Evolutionary conservation across 179 eudicot species (phyloP), one percentile per base, ranked within the genome.

Genomic region (Patellifolia procumbens): DNA sequence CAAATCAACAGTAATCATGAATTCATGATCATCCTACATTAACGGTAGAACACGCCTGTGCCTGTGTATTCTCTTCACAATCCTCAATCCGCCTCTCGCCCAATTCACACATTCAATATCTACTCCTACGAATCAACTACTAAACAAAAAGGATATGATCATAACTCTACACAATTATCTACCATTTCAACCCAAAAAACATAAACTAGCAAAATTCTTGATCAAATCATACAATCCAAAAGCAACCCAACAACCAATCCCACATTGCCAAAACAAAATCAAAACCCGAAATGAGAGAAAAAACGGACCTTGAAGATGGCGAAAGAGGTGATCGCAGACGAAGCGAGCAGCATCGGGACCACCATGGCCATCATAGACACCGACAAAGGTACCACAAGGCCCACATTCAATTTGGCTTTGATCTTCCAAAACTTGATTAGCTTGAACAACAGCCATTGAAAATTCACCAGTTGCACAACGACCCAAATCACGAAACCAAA

Each of bases 321-420:
- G 81, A 77, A 88, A 91, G 73, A 92, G 80, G 55, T 88, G 85
- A 81, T 91, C 93, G 56, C 85, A 83, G 5, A 92, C 87, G 74
- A 79, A 92, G 49, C 89, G 83, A 20, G 97, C 88, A 7, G 96
- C 88, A 42, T 89, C 90, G 5, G 90, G 91, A 6, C 97, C 97
- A 42, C 92, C 96, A 71, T 92, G 97, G 1, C 97, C 97, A 66
- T 92, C 96, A 70, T 88, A 92, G 56, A 92, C 88, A 7, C 97
- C 96, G 19, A 92, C 87, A 56, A 92, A 92, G 0, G 96, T 88
- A 49, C 90, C 97, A 68, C 87, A 75, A 0, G 59, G 73, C 1
- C 90, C 92, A 34, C 88, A 80, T 82, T 92, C 96, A 58, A 92
- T 83, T 80, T 87, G 96, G 70, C 89, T 78, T 68, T 91, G 96